Percentiles rank a stretch among this genome's conserved stretches.
Conservation (phyloP, 1,139 yeast genomes). For the Kazachstania sp. region DNA sequence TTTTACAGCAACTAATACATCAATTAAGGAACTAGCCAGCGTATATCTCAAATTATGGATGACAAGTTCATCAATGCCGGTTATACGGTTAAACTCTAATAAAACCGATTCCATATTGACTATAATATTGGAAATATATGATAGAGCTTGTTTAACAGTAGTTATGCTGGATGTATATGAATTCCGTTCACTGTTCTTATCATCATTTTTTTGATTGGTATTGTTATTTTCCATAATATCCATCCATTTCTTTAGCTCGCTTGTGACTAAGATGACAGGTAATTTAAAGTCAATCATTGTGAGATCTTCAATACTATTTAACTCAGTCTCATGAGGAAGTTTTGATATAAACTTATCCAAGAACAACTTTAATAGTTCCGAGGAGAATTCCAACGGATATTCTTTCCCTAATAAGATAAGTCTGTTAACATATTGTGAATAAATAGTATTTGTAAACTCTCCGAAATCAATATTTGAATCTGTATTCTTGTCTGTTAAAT, state of each 20-base stretch:
- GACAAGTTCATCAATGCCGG: background rate
- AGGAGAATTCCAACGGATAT: conserved; percentile 21
- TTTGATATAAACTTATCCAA: conserved; percentile 13
- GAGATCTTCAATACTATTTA: conserved; percentile 10
- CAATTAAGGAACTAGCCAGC: conserved; percentile 21
- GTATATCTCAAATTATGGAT: conserved; percentile 13
- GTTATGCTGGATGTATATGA: background rate
- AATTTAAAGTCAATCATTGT: conserved; percentile 21
- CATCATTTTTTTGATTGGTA: background rate
- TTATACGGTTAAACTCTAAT: conserved; percentile 6
- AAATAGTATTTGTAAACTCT: conserved; percentile 12
- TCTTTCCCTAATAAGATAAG: conserved; percentile 23
- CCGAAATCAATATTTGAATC: conserved; percentile 7
- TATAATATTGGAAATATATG: conserved; percentile 10
- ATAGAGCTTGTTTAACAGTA: conserved; percentile 7
- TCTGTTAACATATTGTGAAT: conserved; percentile 24
- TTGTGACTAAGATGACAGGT: conserved; percentile 21
- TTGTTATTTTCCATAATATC: conserved; percentile 14
- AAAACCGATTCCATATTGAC: conserved; percentile 12
- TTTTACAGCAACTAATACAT: conserved; percentile 28
- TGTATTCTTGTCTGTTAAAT: conserved; percentile 14
- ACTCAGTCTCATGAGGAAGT: conserved; percentile 12
- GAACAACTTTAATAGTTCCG: conserved; percentile 14
- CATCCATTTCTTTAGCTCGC: conserved; percentile 27
- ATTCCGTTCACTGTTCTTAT: background rate